A percentile compares a stretch with the other conserved stretches of the same genome.
Evolutionary conservation across 75 land plant species (phyloP).

Genomic region (Picea glauca): DNA sequence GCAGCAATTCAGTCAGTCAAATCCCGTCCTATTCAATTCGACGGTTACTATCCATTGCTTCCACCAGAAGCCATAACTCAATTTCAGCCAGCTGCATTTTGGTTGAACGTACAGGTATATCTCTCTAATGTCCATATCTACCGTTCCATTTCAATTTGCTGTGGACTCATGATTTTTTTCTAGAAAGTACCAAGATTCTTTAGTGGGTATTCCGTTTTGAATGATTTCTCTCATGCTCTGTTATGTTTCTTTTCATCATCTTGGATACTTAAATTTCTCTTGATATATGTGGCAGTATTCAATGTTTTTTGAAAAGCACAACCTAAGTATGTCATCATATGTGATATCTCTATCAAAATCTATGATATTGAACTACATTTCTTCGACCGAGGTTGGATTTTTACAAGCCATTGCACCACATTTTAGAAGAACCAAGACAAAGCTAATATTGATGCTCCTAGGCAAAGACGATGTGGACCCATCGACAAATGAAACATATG

Average conservation of each 20-base stretch:
- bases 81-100: neutral
- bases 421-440: conserved; percentile 29
- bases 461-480: conserved; percentile 38
- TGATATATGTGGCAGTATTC: conserved; percentile 52
- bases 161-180: neutral
- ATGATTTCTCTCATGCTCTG: conserved; percentile 76
- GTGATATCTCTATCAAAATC: conserved; percentile 21
- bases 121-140: neutral
- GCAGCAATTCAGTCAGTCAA: neutral
- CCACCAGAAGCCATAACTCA: neutral
- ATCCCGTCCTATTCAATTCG: neutral
- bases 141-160: neutral
- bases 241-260: neutral
- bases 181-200: neutral
- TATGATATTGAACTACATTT: conserved; percentile 43
- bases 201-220: neutral
- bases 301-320: conserved; percentile 60
- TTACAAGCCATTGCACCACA: conserved; percentile 36
- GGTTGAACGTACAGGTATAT: conserved; percentile 39
- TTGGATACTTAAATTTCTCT: neutral
- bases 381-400: conserved; percentile 78
- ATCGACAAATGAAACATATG: conserved; percentile 71
- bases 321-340: conserved; percentile 51
- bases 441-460: conserved; percentile 51
- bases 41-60: neutral